Conservation (phyloP, 2,329 filamentous ascomycete genomes). For the Thelonectria blattea region DNA sequence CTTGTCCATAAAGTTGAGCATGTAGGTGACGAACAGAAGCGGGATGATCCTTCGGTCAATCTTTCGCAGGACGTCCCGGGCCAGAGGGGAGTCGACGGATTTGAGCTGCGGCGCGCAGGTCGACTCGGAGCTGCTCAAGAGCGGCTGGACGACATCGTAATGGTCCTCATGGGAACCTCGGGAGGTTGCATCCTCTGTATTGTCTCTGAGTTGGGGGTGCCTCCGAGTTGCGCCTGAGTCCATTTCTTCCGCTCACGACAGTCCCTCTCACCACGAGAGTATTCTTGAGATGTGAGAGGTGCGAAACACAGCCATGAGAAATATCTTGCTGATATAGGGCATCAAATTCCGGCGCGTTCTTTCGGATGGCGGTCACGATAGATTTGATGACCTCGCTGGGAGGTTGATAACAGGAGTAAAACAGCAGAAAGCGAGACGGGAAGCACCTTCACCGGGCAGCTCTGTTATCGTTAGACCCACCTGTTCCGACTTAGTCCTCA, state of each 20-base stretch:
- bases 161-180: not conserved
- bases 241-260: too few species aligned
- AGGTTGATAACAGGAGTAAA: not conserved
- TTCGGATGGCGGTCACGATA: too few species aligned
- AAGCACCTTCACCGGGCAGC: not conserved
- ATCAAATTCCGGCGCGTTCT: too few species aligned
- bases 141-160: constrained; percentile 6
- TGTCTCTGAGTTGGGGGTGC: too few species aligned
- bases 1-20: constrained; percentile 68
- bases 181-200: too few species aligned
- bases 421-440: not conserved
- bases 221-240: too few species aligned
- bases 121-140: constrained; percentile 9
- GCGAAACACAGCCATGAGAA: too few species aligned
- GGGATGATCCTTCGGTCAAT: constrained; percentile 63
- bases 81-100: constrained; percentile 17
- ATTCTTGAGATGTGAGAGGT: too few species aligned
- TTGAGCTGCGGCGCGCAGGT: too few species aligned
- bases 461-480: not conserved
- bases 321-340: too few species aligned
- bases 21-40: constrained; percentile 62
- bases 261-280: too few species aligned
- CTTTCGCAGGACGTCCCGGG: constrained; percentile 54
- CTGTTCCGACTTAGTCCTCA: not conserved
- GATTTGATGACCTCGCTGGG: too few species aligned